Evolutionary conservation across 495 filamentous ascomycete species (phyloP).

Genomic region (Daldinia bambusicola): DNA sequence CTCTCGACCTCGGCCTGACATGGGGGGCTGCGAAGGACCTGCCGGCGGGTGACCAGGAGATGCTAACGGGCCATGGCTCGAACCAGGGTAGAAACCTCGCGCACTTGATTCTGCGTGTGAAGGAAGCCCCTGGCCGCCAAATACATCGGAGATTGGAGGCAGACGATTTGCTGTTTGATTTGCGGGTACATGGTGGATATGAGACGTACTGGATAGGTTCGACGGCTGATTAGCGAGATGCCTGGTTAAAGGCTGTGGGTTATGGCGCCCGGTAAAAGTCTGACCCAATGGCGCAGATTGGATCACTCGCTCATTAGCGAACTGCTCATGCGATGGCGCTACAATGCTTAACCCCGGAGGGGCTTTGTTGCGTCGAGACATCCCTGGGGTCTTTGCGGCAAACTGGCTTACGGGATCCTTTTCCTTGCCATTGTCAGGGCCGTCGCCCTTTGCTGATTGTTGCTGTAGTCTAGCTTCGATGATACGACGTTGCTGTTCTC

Average conservation of each 20-base stretch:
- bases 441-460: constrained; percentile 79
- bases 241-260: constrained; percentile 81
- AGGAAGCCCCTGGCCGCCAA: constrained; percentile 79
- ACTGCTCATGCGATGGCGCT: constrained; percentile 94
- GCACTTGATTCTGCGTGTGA: constrained; percentile 62
- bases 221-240: constrained; percentile 87
- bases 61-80: constrained; percentile 81
- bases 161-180: constrained; percentile 91
- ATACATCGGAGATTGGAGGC: constrained; percentile 94
- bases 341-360: constrained; percentile 94
- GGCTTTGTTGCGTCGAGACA: constrained; percentile 76
- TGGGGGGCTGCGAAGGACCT: constrained; percentile 50
- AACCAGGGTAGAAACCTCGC: constrained; percentile 53
- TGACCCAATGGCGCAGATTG: constrained; percentile 97
- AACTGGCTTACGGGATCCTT: constrained; percentile 64
- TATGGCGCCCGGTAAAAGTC: constrained; percentile 90
- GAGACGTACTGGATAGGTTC: constrained; percentile 84
- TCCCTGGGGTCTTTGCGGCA: constrained; percentile 71
- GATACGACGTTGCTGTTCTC: constrained; percentile 93
- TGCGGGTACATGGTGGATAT: constrained; percentile 91
- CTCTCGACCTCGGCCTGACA: constrained; percentile 75
- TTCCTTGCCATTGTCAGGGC: constrained; percentile 63
- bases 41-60: constrained; percentile 73
- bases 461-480: constrained; percentile 93
- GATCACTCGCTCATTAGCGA: constrained; percentile 94